phyloP scores from a whole-genome alignment of 768 basidiomycete species.

The Trametes elegans region DNA sequence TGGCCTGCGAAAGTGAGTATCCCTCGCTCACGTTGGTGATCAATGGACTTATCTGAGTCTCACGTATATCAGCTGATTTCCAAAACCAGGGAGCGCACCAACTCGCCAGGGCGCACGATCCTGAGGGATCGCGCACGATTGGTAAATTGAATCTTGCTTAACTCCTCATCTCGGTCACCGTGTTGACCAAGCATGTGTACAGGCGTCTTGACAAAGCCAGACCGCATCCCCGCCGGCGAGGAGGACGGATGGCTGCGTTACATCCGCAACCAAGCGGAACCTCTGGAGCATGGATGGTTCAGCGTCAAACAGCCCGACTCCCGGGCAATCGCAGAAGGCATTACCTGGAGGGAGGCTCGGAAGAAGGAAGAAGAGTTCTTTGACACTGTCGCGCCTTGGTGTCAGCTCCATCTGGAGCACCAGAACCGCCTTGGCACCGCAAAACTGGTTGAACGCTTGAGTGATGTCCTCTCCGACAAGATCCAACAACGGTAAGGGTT shows the following conservation, averaged over 20 bases:
- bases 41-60: not conserved
- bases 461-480: conserved; percentile 57
- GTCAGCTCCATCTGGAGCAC: conserved; percentile 46
- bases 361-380: conserved; percentile 58
- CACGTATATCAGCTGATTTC: conserved; percentile 58
- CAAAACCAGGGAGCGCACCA: conserved; percentile 75
- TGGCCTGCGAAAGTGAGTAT: conserved; percentile 61
- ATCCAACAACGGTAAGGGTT: conserved; percentile 54
- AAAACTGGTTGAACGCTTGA: conserved; percentile 56
- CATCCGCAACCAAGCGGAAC: conserved; percentile 52
- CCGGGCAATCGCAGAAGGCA: conserved; percentile 45
- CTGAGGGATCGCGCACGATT: conserved; percentile 64
- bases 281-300: conserved; percentile 55
- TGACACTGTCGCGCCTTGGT: conserved; percentile 49
- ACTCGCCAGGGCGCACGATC: conserved; percentile 60
- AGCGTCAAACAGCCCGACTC: conserved; percentile 46
- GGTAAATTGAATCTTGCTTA: no score
- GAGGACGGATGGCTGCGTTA: conserved; percentile 55
- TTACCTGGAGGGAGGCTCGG: conserved; percentile 63
- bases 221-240: conserved; percentile 57
- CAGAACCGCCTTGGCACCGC: conserved; percentile 54
- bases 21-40: not conserved
- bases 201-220: conserved; percentile 78
- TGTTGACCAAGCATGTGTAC: no score
- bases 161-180: no score